Conservation (phyloP, 2,329 filamentous ascomycete genomes). For the Alternaria sp. region DNA sequence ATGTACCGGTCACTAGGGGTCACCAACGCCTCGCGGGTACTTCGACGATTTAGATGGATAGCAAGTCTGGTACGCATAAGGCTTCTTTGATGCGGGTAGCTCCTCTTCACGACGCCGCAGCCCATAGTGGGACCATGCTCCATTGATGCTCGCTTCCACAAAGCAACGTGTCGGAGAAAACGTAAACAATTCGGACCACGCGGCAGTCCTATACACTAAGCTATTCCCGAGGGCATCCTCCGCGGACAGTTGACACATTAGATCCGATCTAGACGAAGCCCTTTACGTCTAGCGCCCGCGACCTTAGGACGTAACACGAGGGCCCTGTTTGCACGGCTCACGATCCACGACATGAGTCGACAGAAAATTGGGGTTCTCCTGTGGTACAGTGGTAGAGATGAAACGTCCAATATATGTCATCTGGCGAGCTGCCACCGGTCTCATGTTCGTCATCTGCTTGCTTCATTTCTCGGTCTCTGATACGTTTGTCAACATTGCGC, state of each 20-base stretch:
- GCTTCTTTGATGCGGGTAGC: background rate
- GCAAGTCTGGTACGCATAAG: background rate
- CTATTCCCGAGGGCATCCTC: background rate
- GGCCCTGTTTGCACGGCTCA: background rate
- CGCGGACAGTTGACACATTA: background rate
- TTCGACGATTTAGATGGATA: background rate
- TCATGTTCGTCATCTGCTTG: background rate
- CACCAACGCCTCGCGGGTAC: background rate
- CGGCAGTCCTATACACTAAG: background rate
- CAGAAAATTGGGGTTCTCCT: background rate
- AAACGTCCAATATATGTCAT: constrained; percentile 1
- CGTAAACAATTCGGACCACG: background rate
- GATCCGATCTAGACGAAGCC: background rate
- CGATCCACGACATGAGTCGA: background rate
- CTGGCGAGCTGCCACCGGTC: background rate
- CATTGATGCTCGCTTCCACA: background rate
- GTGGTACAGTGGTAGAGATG: background rate
- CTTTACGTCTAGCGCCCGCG: background rate
- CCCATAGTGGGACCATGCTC: background rate
- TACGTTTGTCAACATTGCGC: background rate
- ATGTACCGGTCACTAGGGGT: background rate
- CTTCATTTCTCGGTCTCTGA: background rate
- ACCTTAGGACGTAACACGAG: background rate
- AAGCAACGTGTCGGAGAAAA: background rate
- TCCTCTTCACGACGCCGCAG: background rate